phyloP scores from a whole-genome alignment of 2,329 filamentous ascomycete genomes.

The Achaetomium macrosporum region DNA sequence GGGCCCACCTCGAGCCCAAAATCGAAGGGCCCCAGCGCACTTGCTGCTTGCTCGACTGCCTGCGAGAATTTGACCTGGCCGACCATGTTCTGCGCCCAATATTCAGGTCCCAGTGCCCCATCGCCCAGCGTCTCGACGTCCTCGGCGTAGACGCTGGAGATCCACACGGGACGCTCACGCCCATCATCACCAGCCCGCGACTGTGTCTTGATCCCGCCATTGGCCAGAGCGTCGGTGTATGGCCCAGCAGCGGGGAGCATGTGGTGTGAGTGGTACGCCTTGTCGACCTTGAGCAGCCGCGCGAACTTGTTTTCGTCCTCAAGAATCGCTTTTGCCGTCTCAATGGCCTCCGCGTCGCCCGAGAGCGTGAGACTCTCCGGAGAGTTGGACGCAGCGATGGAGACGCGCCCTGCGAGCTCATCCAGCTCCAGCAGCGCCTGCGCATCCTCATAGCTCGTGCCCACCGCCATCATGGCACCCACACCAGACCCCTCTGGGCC shows the following conservation, averaged over 20 bases:
- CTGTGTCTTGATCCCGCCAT: conserved; percentile 12
- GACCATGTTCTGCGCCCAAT: neutral
- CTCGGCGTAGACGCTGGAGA: neutral
- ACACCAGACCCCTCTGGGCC: conserved; percentile 11
- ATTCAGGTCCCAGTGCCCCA: neutral
- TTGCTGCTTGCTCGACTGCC: conserved; percentile 10
- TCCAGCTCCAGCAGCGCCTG: conserved; percentile 19
- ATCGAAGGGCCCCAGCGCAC: conserved; percentile 2
- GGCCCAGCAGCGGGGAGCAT: too few relatives aligned
- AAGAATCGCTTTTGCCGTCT: conserved; percentile 8
- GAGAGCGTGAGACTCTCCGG: conserved; percentile 34
- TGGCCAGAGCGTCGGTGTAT: conserved; percentile 10
- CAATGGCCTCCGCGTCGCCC: conserved; percentile 26
- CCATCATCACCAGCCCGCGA: conserved; percentile 12
- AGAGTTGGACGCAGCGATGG: conserved; percentile 33
- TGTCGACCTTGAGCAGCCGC: conserved; percentile 23
- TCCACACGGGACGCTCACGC: conserved; percentile 6
- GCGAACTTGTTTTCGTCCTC: conserved; percentile 18
- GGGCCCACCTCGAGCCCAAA: conserved; percentile 32
- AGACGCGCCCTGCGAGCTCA: conserved; percentile 26
- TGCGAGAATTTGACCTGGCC: conserved; percentile 24
- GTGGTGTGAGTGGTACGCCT: conserved; percentile 29
- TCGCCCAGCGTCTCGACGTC: neutral
- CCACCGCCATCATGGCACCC: conserved; percentile 47
- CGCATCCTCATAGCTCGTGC: conserved; percentile 34